These are phyloP conservation scores for Malus hybrid DNA, from an alignment of 331 rosid genomes.

Conservation along the genomic window DNA sequence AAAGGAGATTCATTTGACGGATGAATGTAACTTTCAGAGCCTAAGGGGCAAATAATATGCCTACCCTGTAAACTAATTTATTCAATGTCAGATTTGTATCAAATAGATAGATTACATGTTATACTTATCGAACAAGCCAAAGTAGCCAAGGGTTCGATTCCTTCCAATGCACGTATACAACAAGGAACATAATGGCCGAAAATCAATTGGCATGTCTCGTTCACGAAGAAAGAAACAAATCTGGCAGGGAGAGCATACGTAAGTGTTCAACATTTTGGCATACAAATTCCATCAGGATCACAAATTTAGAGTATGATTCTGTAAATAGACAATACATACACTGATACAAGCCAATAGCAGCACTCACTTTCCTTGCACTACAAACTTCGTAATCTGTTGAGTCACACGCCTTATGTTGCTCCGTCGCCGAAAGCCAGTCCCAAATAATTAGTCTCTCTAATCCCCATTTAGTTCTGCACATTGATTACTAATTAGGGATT, in stretches of 20 bases:
- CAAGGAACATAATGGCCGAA: background rate
- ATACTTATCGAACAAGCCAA: too few relatives aligned
- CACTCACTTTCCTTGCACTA: background rate
- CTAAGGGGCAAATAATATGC: background rate
- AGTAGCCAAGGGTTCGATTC: background rate
- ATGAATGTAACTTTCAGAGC: background rate
- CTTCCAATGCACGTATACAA: background rate
- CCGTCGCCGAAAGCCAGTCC: background rate
- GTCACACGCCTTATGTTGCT: background rate
- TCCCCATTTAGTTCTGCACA: slow-evolving; percentile 12
- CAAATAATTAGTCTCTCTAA: background rate
- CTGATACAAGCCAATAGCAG: background rate
- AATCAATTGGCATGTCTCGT: background rate
- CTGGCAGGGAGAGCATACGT: background rate
- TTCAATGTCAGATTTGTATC: background rate
- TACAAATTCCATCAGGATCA: background rate
- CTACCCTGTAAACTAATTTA: background rate
- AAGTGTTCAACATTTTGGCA: background rate
- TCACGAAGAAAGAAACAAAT: background rate
- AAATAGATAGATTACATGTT: too few relatives aligned
- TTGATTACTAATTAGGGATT: background rate
- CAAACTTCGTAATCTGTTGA: background rate
- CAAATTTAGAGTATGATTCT: background rate
- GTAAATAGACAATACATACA: background rate
- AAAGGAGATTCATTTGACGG: background rate